These are phyloP conservation scores for Coemansia sp. DNA, from an alignment of 192 early-diverging fungal species.

Conservation along the genomic window DNA sequence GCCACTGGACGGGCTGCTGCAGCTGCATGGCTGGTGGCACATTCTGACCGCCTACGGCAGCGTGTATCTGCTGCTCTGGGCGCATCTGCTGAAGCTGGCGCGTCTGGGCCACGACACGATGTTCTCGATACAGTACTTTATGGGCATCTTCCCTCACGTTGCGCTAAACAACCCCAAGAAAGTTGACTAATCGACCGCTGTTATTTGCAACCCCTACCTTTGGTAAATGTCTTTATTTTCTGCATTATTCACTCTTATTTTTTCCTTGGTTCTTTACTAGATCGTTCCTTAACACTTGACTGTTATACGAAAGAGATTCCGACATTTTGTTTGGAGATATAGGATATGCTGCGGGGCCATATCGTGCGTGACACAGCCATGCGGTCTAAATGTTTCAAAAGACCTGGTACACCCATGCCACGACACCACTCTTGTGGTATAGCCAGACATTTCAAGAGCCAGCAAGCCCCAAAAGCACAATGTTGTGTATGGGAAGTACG, in stretches of 20 bases:
- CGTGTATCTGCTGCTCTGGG: conserved; percentile 45
- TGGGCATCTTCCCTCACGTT: conserved; percentile 39
- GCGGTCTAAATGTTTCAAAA: not conserved
- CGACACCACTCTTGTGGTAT: not conserved
- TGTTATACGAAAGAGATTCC: not conserved
- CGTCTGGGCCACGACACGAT: conserved; percentile 39
- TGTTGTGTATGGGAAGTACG: not conserved
- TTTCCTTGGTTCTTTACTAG: not conserved
- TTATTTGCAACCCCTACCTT: not conserved
- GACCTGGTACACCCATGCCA: not conserved
- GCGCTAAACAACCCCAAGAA: conserved; percentile 29
- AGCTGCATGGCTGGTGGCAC: conserved; percentile 67
- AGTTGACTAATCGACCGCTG: conserved; percentile 23
- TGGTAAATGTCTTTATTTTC: not conserved
- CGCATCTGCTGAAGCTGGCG: conserved; percentile 44
- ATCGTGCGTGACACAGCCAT: not conserved
- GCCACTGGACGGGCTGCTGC: conserved; percentile 53
- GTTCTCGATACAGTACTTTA: conserved; percentile 27
- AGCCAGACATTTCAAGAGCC: not conserved
- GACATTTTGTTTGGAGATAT: not conserved
- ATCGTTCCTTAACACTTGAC: too few species aligned
- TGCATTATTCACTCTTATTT: conserved; percentile 2
- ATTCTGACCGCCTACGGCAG: conserved; percentile 54
- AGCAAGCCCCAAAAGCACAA: not conserved
- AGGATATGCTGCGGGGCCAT: not conserved